A percentile compares a stretch with the other conserved stretches of the same genome.
Conservation (phyloP, 129 eudicot species). For the Saposhnikovia divaricata region DNA sequence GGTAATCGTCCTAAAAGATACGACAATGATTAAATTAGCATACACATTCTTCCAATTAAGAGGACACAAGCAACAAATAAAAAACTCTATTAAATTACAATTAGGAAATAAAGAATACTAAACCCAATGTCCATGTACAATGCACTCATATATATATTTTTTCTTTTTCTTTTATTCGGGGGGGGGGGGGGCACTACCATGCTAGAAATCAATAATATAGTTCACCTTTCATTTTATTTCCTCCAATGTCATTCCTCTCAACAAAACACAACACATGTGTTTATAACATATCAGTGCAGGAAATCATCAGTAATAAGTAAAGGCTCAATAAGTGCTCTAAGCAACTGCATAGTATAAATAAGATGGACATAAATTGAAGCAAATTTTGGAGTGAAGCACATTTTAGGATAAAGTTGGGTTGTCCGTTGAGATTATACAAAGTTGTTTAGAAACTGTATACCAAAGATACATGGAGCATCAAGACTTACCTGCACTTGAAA, state of each 20-base stretch:
- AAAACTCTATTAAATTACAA: constrained; percentile 4
- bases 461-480: not conserved
- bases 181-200: not conserved
- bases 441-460: not conserved
- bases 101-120: not conserved
- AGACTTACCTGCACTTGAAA: constrained; percentile 78
- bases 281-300: no score
- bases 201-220: no score
- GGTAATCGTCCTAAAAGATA: constrained; percentile 64
- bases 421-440: not conserved
- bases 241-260: no score
- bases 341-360: not conserved
- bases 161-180: no score
- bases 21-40: constrained; percentile 7
- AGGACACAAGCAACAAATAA: not conserved
- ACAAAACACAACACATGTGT: no score
- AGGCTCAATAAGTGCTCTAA: not conserved
- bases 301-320: not conserved
- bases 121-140: not conserved
- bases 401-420: not conserved
- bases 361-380: no score
- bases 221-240: no score
- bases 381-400: not conserved
- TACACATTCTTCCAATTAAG: not conserved
- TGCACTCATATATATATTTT: no score